Conservation (phyloP, 768 basidiomycete genomes). For the Hypsizygus marmoreus region DNA sequence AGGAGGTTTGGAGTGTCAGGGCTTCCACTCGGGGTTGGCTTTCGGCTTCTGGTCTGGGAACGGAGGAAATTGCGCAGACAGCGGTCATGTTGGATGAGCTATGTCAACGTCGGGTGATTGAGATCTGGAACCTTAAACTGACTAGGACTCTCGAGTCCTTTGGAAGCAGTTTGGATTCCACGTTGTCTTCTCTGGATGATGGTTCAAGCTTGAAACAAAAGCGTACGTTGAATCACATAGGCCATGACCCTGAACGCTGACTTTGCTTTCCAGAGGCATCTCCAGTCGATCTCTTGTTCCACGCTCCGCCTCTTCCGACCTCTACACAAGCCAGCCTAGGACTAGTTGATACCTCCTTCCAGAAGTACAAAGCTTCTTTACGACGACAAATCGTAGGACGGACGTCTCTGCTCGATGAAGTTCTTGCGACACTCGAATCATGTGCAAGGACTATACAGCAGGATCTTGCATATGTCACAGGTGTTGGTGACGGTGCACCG, state of each 20-base stretch:
- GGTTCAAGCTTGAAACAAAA: slow-evolving; percentile 28
- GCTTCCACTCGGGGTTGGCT: slow-evolving; percentile 51
- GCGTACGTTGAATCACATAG: slow-evolving; percentile 10
- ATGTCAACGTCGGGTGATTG: slow-evolving; percentile 52
- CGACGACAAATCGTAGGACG: slow-evolving; percentile 67
- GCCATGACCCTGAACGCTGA: background rate
- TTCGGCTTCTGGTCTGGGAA: slow-evolving; percentile 42
- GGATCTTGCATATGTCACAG: slow-evolving; percentile 54
- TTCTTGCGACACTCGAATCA: slow-evolving; percentile 60
- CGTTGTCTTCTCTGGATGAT: slow-evolving; percentile 35
- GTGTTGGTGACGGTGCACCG: slow-evolving; percentile 43
- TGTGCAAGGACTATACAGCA: slow-evolving; percentile 58
- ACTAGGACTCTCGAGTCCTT: slow-evolving; percentile 47
- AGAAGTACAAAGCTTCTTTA: slow-evolving; percentile 61
- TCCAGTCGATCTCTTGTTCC: slow-evolving; percentile 60
- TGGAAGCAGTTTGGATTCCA: slow-evolving; percentile 38
- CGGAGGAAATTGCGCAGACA: slow-evolving; percentile 48
- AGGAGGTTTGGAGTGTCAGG: slow-evolving; percentile 75
- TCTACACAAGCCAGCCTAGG: slow-evolving; percentile 39
- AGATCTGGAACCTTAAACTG: slow-evolving; percentile 61
- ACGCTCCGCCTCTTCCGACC: slow-evolving; percentile 48
- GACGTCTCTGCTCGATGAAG: slow-evolving; percentile 58
- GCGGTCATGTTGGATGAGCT: slow-evolving; percentile 51
- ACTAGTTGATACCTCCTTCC: slow-evolving; percentile 49
- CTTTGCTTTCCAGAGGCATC: slow-evolving; percentile 42